Conservation (phyloP, 2,329 filamentous ascomycete genomes). For the Acrocalymma vagum region DNA sequence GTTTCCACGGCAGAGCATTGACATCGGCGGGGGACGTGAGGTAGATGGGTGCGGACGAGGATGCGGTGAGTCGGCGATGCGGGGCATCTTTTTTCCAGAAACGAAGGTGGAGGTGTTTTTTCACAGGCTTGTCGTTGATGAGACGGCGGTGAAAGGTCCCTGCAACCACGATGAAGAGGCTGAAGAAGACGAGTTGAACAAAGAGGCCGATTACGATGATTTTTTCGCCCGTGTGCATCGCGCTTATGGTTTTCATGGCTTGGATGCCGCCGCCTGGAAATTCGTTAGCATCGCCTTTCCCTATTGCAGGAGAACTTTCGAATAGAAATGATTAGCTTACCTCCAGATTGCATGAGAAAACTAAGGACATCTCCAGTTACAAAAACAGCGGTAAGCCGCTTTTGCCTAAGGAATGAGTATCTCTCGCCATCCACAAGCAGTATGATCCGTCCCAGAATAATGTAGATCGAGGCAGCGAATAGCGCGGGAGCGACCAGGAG, state of each 20-base stretch:
- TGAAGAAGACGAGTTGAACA: conserved; percentile 59
- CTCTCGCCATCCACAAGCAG: conserved; percentile 47
- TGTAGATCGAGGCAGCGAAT: conserved; percentile 59
- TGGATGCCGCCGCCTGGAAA: conserved; percentile 25
- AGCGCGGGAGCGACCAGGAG: conserved; percentile 56
- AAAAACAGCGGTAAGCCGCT: conserved; percentile 55
- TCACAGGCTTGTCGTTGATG: conserved; percentile 11
- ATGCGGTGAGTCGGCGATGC: not conserved
- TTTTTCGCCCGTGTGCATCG: conserved; percentile 21
- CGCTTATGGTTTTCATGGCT: conserved; percentile 12
- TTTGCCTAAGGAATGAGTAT: conserved; percentile 48
- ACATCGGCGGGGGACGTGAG: not conserved
- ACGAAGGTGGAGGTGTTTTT: conserved; percentile 5
- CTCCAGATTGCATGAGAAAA: conserved; percentile 51
- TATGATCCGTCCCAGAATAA: conserved; percentile 58
- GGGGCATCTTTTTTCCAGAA: no score
- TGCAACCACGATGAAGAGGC: conserved; percentile 52
- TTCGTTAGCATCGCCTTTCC: conserved; percentile 15
- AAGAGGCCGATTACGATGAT: conserved; percentile 43
- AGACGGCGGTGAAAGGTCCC: conserved; percentile 28
- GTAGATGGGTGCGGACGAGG: conserved; percentile 1
- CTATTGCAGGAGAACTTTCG: conserved; percentile 35
- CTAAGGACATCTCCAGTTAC: conserved; percentile 56
- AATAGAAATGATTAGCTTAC: conserved; percentile 9
- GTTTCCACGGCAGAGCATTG: conserved; percentile 32